Evolutionary conservation across 2,329 filamentous ascomycete species (phyloP), one percentile per base, ranked within the genome.

Genomic region (Paracoccidioides lutzii): DNA sequence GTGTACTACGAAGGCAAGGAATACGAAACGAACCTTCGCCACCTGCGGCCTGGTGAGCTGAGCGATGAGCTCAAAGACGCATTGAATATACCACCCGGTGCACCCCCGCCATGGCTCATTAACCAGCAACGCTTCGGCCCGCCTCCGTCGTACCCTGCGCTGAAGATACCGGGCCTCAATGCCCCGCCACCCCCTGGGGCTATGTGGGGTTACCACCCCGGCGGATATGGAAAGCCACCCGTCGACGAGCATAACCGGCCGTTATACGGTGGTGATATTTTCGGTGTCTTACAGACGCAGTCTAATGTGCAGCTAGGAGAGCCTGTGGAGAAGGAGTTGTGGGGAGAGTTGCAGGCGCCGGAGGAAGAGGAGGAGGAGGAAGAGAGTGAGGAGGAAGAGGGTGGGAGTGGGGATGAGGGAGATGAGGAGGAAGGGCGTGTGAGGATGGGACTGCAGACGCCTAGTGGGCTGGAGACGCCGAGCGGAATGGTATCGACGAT

Each of bases 1-100:
- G 90, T 98, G n/a, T 98, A 98, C 72, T 97, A 97, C 69, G 93
- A 98, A 72, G 93, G 93, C 67, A 98, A 98, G 71, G 93, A 98
- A 69, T 93, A 88, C 67, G 93, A 98, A 72, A 95, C 93, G 0
- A 95, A 97, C 68, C 80, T 95, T 60, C 85, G 88, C 63, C 88
- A 96, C 72, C 81, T 96, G 58, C 84, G 90, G 60, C 88, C 93
- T 0, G 93, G 93, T 40, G 90, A 97, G 64, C 72, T 97, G 51
- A 93, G 85, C 63, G 89, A 97, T 55, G 84, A 88, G 63, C 79
- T 96, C 43, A 91, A 88, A 66, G 91, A 97, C 67, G 91, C 93
- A 4, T 80, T 98, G 1, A 93, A 89, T 64, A 97, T 98, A 76
- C 88, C 90, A 28, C 88, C 89, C 12, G 90, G 89, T 52, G 90